Percentiles rank a stretch among this genome's conserved stretches.
Evolutionary conservation across 495 filamentous ascomycete species (phyloP).

Genomic region (Talaromyces ruber): DNA sequence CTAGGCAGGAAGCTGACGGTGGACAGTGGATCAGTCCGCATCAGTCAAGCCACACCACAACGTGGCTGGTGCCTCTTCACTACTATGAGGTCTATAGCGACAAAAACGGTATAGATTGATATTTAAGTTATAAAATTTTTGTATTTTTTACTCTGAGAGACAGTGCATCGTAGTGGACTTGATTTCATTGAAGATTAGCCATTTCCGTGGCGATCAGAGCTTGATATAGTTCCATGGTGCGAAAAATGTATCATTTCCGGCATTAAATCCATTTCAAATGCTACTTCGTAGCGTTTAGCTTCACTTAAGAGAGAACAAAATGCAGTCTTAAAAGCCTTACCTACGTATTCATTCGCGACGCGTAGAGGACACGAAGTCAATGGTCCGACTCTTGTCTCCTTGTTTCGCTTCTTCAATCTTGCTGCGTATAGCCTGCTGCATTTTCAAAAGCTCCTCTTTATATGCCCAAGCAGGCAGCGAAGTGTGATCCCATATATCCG

Average conservation of each 20-base stretch:
- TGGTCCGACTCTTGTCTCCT: constrained; percentile 37
- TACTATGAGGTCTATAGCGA: not conserved
- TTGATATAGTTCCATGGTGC: not conserved
- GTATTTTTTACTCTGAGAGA: not conserved
- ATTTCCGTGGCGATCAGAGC: not conserved
- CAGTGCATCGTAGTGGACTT: not conserved
- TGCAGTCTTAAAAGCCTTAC: not conserved
- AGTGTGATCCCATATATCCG: constrained; percentile 58
- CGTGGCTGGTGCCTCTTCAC: not conserved
- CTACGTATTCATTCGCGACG: not conserved
- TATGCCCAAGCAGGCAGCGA: constrained; percentile 64
- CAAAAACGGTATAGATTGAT: too few relatives aligned
- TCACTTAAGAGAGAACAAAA: not conserved
- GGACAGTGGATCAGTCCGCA: constrained; percentile 5
- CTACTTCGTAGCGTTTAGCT: not conserved
- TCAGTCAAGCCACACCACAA: not conserved
- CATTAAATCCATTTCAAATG: not conserved
- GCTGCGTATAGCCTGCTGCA: constrained; percentile 52
- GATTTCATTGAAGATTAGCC: not conserved
- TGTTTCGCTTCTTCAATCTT: constrained; percentile 49
- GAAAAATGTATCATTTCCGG: not conserved
- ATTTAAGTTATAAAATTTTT: too few relatives aligned
- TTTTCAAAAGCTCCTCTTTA: constrained; percentile 59
- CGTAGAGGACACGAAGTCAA: constrained; percentile 69
- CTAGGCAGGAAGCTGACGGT: constrained; percentile 9